Evolutionary conservation across 1,139 yeast species (phyloP).

Genomic region (Pichia sp.): DNA sequence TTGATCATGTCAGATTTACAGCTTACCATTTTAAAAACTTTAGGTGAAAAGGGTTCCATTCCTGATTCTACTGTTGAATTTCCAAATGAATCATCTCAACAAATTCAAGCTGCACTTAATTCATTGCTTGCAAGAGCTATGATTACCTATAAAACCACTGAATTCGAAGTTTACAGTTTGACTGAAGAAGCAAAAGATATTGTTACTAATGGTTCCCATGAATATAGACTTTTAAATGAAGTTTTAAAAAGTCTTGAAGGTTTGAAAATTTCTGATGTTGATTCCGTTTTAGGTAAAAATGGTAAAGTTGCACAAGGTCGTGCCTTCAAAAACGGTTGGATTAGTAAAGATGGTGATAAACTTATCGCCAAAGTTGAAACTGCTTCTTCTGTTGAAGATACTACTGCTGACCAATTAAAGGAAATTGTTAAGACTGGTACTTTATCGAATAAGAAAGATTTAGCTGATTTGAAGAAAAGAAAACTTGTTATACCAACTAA

Average conservation of each 20-base stretch:
- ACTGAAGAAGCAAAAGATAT: slow-evolving; percentile 82
- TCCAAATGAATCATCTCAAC: slow-evolving; percentile 47
- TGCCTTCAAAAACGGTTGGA: slow-evolving; percentile 99
- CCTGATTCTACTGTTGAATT: slow-evolving; percentile 57
- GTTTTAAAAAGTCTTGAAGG: slow-evolving; percentile 73
- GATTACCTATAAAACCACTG: slow-evolving; percentile 69
- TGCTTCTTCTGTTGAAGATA: slow-evolving; percentile 50
- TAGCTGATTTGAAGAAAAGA: slow-evolving; percentile 88
- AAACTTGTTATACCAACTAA: slow-evolving; percentile 72
- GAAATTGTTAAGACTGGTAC: slow-evolving; percentile 54
- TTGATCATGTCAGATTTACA: slow-evolving; percentile 49
- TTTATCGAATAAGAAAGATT: slow-evolving; percentile 46
- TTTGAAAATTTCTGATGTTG: slow-evolving; percentile 76
- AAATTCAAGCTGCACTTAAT: slow-evolving; percentile 69
- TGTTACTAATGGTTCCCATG: slow-evolving; percentile 80
- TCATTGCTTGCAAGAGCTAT: slow-evolving; percentile 82
- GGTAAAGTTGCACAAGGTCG: slow-evolving; percentile 95
- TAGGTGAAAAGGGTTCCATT: slow-evolving; percentile 54
- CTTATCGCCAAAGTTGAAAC: slow-evolving; percentile 49
- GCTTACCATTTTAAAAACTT: slow-evolving; percentile 50
- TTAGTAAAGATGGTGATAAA: slow-evolving; percentile 75
- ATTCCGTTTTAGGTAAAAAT: slow-evolving; percentile 65
- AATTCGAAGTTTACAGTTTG: slow-evolving; percentile 68
- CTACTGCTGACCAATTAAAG: slow-evolving; percentile 59
- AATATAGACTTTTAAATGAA: slow-evolving; percentile 70